Conservation (phyloP, 2,329 filamentous ascomycete species). For the Paecilomyces sp. region DNA sequence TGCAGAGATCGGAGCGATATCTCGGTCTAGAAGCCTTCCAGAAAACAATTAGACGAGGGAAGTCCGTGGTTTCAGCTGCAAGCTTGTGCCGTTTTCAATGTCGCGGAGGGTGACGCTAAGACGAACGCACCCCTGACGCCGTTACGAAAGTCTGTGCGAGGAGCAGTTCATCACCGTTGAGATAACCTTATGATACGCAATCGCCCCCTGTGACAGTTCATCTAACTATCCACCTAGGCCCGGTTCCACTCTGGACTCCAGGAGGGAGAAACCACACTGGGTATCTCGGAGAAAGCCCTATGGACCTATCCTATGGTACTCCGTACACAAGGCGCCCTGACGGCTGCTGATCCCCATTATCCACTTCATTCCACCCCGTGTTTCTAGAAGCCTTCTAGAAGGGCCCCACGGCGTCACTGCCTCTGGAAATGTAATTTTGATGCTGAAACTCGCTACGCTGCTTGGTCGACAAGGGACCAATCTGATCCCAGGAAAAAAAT, state of each 20-base stretch:
- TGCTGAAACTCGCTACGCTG: not conserved
- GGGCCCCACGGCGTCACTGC: not conserved
- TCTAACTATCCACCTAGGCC: not conserved
- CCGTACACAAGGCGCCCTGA: not conserved
- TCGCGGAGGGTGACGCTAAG: not conserved
- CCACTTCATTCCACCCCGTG: not conserved
- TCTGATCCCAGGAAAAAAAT: not conserved
- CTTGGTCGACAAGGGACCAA: not conserved
- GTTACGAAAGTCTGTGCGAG: not conserved
- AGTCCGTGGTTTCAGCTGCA: not conserved
- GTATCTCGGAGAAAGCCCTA: not conserved
- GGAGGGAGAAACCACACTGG: not conserved
- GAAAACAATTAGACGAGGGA: not conserved
- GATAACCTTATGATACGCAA: not conserved
- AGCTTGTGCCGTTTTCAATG: not conserved
- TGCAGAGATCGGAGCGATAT: not conserved
- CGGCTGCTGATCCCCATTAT: not conserved
- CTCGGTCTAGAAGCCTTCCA: not conserved
- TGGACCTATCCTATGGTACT: not conserved
- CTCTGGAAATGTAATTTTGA: not conserved
- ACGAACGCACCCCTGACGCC: not conserved
- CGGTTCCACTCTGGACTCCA: not conserved
- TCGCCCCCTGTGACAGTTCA: not conserved
- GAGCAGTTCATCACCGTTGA: not conserved
- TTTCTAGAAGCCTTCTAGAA: not conserved